phyloP scores from a whole-genome alignment of 2,329 filamentous ascomycete genomes.

The Stagonosporopsis chrysanthemi region DNA sequence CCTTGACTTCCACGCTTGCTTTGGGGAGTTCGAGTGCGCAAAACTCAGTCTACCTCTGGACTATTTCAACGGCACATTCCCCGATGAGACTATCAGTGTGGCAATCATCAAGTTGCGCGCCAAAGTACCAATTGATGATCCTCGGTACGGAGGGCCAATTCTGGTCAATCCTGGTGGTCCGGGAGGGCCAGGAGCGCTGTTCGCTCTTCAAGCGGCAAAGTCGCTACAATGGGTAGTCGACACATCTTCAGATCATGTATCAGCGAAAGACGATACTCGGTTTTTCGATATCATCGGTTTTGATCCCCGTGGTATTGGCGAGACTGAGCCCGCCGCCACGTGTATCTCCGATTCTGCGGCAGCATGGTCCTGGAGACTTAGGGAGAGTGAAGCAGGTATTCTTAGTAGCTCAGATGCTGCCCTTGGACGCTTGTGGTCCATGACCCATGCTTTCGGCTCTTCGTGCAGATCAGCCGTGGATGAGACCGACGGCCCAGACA shows the following conservation, averaged over 20 bases:
- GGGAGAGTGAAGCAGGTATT: slow-evolving; percentile 48
- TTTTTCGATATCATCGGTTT: slow-evolving; percentile 56
- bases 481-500: slow-evolving; percentile 42
- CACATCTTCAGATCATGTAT: slow-evolving; percentile 21
- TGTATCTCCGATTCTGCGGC: slow-evolving; percentile 46
- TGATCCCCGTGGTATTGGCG: slow-evolving; percentile 54
- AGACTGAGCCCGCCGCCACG: slow-evolving; percentile 42
- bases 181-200: slow-evolving; percentile 50
- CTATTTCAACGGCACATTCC: slow-evolving; percentile 48
- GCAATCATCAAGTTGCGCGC: slow-evolving; percentile 45
- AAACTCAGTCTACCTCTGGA: slow-evolving; percentile 47
- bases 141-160: slow-evolving; percentile 52
- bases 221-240: slow-evolving; percentile 42
- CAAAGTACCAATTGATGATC: slow-evolving; percentile 44
- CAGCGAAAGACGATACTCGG: slow-evolving; percentile 32
- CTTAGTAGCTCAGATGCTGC: slow-evolving; percentile 53
- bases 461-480: slow-evolving; percentile 38
- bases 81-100: slow-evolving; percentile 38
- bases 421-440: slow-evolving; percentile 53
- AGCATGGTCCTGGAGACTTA: slow-evolving; percentile 48
- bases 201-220: slow-evolving; percentile 35
- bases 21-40: slow-evolving; percentile 43
- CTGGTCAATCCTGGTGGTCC: slow-evolving; percentile 56
- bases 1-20: slow-evolving; percentile 44
- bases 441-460: slow-evolving; percentile 47